phyloP scores from a whole-genome alignment of 1,284 basidiomycete genomes.

The Lignosus rhinocerotis region DNA sequence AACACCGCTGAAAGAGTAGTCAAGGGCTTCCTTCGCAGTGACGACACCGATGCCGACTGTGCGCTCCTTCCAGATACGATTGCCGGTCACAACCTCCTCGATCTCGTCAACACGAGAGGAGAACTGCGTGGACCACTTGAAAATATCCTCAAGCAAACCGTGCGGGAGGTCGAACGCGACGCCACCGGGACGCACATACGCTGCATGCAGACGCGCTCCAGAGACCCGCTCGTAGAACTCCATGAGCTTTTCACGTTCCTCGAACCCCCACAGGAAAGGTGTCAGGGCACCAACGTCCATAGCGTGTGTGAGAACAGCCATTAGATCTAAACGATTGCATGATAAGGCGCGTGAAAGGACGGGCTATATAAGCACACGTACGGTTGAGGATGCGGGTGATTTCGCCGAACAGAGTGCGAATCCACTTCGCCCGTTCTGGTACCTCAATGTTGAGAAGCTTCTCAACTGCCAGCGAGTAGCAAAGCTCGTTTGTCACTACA shows the following conservation, averaged over 20 bases:
- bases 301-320: slow-evolving; percentile 95
- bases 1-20: slow-evolving; percentile 95
- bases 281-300: slow-evolving; percentile 99
- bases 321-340: slow-evolving; percentile 62
- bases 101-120: slow-evolving; percentile 91
- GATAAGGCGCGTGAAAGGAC: not conserved
- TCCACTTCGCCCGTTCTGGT: slow-evolving; percentile 99
- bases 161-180: slow-evolving; percentile 98
- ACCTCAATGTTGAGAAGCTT: slow-evolving; percentile 98
- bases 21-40: slow-evolving; percentile 89
- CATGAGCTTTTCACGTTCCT: slow-evolving; percentile 99
- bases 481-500: slow-evolving; percentile 94
- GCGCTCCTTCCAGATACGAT: slow-evolving; percentile 97
- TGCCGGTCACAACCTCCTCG: slow-evolving; percentile 96
- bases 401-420: slow-evolving; percentile 96
- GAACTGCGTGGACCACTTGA: slow-evolving; percentile 98
- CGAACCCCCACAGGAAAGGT: slow-evolving; percentile 99
- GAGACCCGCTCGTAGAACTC: slow-evolving; percentile 99
- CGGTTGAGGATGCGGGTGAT: slow-evolving; percentile 96
- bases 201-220: slow-evolving; percentile 94
- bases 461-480: slow-evolving; percentile 96
- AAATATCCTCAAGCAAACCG: slow-evolving; percentile 95
- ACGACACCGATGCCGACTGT: slow-evolving; percentile 92
- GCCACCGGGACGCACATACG: slow-evolving; percentile 98
- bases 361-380: slow-evolving; percentile 37